Evolutionary conservation across 306 rosid genomes (phyloP).

Genomic region (Elaeagnus macrophylla): DNA sequence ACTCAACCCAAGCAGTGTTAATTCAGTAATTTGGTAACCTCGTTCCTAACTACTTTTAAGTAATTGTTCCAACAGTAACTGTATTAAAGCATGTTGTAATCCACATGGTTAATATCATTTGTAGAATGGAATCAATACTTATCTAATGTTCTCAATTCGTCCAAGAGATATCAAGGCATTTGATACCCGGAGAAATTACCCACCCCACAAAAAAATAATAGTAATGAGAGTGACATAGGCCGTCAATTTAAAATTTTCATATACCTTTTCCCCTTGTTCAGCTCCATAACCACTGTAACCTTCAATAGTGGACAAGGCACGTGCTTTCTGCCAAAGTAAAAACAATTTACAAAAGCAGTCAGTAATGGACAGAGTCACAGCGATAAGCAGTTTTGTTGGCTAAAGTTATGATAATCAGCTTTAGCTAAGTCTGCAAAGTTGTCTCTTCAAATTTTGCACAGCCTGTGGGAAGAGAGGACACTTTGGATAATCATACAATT

Average conservation of each 20-base stretch:
- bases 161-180: not conserved
- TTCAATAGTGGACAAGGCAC: conserved; percentile 64
- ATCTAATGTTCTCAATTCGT: not conserved
- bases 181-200: not conserved
- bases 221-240: no score
- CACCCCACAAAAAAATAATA: not conserved
- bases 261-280: conserved; percentile 97
- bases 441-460: not conserved
- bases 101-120: no score
- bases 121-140: not conserved
- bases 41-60: no score
- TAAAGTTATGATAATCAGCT: not conserved
- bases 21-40: no score
- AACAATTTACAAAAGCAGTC: conserved; percentile 14
- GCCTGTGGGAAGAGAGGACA: not conserved
- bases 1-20: no score
- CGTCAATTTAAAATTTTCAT: conserved; percentile 2
- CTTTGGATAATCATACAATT: not conserved
- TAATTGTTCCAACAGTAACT: no score
- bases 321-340: conserved; percentile 46
- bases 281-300: conserved; percentile 98
- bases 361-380: conserved; percentile 5
- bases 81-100: no score
- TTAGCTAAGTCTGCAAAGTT: not conserved
- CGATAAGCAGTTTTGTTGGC: not conserved